Evolutionary conservation across 2,329 filamentous ascomycete species (phyloP).

Genomic region (Colletotrichum brevisporum): DNA sequence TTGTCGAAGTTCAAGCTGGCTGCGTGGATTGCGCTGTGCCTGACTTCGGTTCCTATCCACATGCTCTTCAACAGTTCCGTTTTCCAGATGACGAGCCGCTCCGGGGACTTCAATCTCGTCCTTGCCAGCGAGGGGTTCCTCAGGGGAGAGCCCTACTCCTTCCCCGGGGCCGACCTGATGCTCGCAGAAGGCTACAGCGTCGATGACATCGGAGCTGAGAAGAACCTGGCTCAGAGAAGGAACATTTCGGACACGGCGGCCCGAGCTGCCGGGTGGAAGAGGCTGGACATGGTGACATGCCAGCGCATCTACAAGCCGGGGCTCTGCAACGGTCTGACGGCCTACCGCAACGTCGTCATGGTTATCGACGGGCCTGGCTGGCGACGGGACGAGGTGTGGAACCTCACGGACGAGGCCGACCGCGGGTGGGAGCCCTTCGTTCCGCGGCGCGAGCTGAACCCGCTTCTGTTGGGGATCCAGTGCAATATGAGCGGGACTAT

Average conservation of each 20-base stretch:
- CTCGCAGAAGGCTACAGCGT: not conserved
- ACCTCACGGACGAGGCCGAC: not conserved
- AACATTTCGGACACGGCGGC: not conserved
- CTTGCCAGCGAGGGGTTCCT: constrained; percentile 39
- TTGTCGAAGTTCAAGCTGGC: constrained; percentile 42
- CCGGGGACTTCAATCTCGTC: constrained; percentile 27
- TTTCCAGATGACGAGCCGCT: constrained; percentile 34
- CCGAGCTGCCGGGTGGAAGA: too few relatives aligned
- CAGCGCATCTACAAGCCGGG: not conserved
- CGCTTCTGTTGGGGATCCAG: constrained; percentile 10
- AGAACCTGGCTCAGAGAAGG: not conserved
- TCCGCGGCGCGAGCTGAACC: constrained; percentile 12
- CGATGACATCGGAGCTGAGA: too few relatives aligned
- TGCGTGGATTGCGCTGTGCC: constrained; percentile 43
- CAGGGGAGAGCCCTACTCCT: not conserved
- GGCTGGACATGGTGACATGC: not conserved
- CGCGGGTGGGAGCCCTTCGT: constrained; percentile 10
- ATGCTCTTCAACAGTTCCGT: constrained; percentile 45
- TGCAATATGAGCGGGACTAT: not conserved
- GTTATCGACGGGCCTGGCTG: constrained; percentile 11
- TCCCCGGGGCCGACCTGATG: constrained; percentile 10
- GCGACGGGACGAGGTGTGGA: constrained; percentile 21
- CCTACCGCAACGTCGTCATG: constrained; percentile 23
- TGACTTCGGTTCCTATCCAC: constrained; percentile 47
- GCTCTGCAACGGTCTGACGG: not conserved